These are phyloP conservation scores for Limonium bicolor DNA, from an alignment of 148 eudicot genomes.

Conservation along the genomic window DNA sequence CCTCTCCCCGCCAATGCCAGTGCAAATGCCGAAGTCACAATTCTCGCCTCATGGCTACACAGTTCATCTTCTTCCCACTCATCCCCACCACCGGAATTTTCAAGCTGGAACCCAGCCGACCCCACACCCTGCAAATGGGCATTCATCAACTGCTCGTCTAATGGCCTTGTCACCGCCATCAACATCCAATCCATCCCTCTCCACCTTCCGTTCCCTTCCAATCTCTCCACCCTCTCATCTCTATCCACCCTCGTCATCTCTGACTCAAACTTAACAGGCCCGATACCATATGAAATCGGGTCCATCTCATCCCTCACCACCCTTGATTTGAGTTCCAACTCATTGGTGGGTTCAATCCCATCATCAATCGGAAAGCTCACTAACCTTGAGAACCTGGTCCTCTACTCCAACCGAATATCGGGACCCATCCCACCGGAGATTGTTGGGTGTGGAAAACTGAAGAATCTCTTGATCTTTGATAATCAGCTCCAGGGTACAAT, in stretches of 20 bases:
- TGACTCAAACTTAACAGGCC: slow-evolving; percentile 35
- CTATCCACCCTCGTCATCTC: slow-evolving; percentile 24
- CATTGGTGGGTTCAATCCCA: slow-evolving; percentile 33
- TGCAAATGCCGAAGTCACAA: slow-evolving; percentile 12
- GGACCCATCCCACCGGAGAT: slow-evolving; percentile 33
- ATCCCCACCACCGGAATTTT: slow-evolving; percentile 12
- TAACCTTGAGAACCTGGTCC: slow-evolving; percentile 24
- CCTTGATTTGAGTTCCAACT: slow-evolving; percentile 37
- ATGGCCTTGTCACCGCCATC: slow-evolving; percentile 23
- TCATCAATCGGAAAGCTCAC: slow-evolving; percentile 22
- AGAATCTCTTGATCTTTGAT: slow-evolving; percentile 26
- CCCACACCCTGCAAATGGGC: slow-evolving; percentile 38
- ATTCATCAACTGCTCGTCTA: slow-evolving; percentile 18
- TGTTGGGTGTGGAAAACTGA: slow-evolving; percentile 20
- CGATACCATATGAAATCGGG: slow-evolving; percentile 34
- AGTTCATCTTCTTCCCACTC: slow-evolving; percentile 3
- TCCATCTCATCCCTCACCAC: slow-evolving; percentile 10
- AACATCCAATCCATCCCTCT: slow-evolving; percentile 23
- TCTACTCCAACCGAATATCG: slow-evolving; percentile 45
- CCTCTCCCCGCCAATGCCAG: slow-evolving; percentile 6
- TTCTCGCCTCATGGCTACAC: slow-evolving; percentile 31
- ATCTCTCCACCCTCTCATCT: slow-evolving; percentile 21
- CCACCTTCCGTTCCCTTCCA: slow-evolving; percentile 24
- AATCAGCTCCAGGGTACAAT: slow-evolving; percentile 27
- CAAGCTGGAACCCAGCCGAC: slow-evolving; percentile 25